A percentile compares a stretch with the other conserved stretches of the same genome.
Evolutionary conservation across 1,284 basidiomycete species (phyloP).

Genomic region (Trametes polyzona): DNA sequence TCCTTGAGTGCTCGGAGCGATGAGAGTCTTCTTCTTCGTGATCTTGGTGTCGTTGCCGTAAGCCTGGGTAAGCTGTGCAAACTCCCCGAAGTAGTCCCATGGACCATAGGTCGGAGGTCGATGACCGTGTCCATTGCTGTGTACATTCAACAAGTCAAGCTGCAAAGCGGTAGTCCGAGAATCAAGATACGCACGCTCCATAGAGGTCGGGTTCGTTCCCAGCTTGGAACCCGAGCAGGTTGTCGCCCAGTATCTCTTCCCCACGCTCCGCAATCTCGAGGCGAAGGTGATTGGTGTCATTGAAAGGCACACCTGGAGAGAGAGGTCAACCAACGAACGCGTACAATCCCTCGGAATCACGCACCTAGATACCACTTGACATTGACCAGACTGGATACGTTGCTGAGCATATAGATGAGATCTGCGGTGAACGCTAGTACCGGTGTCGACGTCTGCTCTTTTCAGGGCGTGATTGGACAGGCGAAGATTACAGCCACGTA

Average conservation of each 20-base stretch:
- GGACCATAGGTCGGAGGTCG: constrained; percentile 45
- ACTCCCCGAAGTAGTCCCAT: constrained; percentile 53
- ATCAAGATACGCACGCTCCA: constrained; percentile 34
- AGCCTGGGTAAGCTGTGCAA: constrained; percentile 44
- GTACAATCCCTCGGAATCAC: not conserved
- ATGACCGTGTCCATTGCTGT: constrained; percentile 34
- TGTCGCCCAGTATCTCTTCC: constrained; percentile 56
- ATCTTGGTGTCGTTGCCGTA: constrained; percentile 47
- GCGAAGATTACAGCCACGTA: not conserved
- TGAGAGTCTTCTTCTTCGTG: constrained; percentile 49
- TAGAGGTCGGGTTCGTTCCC: constrained; percentile 80
- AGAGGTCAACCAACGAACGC: not conserved
- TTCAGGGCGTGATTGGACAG: not conserved
- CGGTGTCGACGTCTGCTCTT: constrained; percentile 42
- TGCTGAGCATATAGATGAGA: constrained; percentile 46
- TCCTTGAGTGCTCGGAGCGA: constrained; percentile 51
- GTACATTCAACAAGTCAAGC: not conserved
- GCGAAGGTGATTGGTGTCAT: constrained; percentile 54
- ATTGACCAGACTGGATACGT: constrained; percentile 43
- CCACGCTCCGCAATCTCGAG: constrained; percentile 53
- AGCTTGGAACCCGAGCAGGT: constrained; percentile 60
- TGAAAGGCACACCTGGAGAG: constrained; percentile 48
- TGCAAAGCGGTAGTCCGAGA: constrained; percentile 28
- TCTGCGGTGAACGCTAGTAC: constrained; percentile 46
- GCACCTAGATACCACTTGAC: constrained; percentile 48